phyloP scores from a whole-genome alignment of 2,329 filamentous ascomycete genomes.

The Ciborinia camelliae region DNA sequence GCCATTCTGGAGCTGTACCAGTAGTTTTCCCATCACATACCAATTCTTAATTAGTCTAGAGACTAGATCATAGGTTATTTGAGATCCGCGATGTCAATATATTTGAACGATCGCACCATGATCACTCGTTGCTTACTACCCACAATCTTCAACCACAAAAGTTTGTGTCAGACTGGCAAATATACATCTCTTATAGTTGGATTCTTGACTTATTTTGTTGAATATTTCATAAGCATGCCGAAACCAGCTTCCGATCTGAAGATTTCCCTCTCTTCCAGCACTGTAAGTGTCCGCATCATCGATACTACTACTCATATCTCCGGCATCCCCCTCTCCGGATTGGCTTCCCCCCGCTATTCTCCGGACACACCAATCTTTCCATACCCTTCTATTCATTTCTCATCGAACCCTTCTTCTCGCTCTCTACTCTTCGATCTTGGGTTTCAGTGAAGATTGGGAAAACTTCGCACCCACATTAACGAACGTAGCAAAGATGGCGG shows the following conservation, averaged over 20 bases:
- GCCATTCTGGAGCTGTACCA: neutral
- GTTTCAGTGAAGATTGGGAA: conserved; percentile 43
- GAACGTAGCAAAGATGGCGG: conserved; percentile 36
- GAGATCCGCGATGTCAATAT: neutral
- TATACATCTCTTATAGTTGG: neutral
- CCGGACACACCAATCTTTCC: conserved; percentile 39
- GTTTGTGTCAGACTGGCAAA: neutral
- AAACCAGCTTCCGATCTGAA: conserved; percentile 28
- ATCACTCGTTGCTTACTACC: neutral
- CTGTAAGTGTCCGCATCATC: conserved; percentile 38
- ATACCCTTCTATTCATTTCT: conserved; percentile 47
- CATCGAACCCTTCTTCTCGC: conserved; percentile 41
- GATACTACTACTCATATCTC: conserved; percentile 35
- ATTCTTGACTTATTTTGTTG: neutral
- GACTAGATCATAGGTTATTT: neutral
- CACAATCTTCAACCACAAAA: neutral
- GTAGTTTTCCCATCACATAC: neutral
- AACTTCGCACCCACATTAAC: conserved; percentile 38
- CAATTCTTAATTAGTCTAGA: neutral
- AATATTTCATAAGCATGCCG: neutral
- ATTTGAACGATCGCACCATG: neutral
- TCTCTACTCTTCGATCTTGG: conserved; percentile 41
- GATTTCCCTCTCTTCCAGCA: conserved; percentile 34
- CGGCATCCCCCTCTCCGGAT: conserved; percentile 26
- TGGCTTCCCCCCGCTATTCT: conserved; percentile 36